Conservation (phyloP, 345 rosid species). For the Erucastrum elatum region DNA sequence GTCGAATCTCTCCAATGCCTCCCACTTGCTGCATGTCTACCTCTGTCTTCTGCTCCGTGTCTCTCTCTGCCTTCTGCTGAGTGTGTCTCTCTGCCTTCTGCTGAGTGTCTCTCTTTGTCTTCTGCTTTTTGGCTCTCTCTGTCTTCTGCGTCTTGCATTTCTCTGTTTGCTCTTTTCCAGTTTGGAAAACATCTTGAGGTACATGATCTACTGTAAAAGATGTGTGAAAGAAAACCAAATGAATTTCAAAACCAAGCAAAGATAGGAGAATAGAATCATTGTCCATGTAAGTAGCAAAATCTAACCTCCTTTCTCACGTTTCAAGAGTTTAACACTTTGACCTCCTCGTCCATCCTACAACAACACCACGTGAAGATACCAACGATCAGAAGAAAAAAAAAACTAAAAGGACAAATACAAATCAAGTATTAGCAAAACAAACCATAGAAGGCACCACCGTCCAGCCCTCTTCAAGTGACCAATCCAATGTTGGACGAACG, state of each 20-base stretch:
- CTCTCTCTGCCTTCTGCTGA: background rate
- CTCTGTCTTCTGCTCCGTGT: conserved; percentile 6
- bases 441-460: conserved; percentile 31
- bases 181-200: background rate
- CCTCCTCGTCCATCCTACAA: conserved; percentile 17
- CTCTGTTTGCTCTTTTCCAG: background rate
- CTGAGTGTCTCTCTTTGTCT: conserved; percentile 22
- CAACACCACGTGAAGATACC: background rate
- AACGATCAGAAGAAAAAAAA: background rate
- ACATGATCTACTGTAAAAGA: background rate
- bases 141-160: background rate
- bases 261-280: background rate
- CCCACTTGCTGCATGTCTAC: conserved; percentile 30
- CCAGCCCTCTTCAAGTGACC: conserved; percentile 33
- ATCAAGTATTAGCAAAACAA: background rate
- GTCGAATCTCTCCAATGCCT: conserved; percentile 29
- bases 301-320: conserved; percentile 22
- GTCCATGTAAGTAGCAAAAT: background rate
- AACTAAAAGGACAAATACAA: background rate
- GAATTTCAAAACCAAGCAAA: background rate
- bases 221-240: background rate
- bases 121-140: conserved; percentile 27
- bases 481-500: conserved; percentile 30
- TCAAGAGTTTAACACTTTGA: conserved; percentile 23
- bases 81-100: conserved; percentile 11